Evolutionary conservation across 2,329 filamentous ascomycete genomes (phyloP).

Genomic region (Penicillium freii): DNA sequence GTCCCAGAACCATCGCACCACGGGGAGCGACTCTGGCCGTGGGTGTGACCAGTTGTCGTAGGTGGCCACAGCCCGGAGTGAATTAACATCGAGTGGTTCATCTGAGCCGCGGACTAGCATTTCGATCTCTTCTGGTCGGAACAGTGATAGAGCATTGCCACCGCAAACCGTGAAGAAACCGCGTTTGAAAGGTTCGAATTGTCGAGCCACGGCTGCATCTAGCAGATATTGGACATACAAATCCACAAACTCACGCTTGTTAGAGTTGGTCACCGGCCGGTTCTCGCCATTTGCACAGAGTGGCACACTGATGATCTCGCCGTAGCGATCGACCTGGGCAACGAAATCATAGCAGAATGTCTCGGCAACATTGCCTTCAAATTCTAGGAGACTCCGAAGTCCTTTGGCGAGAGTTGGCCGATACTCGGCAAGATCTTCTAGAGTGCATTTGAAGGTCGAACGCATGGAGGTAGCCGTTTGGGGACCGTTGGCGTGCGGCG

Average conservation of each 20-base stretch:
- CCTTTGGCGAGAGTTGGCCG: constrained; percentile 73
- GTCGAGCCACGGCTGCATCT: constrained; percentile 71
- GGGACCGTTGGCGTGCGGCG: constrained; percentile 60
- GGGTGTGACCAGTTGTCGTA: constrained; percentile 74
- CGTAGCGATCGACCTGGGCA: constrained; percentile 73
- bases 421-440: constrained; percentile 81
- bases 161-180: constrained; percentile 92
- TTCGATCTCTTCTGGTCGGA: constrained; percentile 88
- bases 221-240: constrained; percentile 78
- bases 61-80: constrained; percentile 70
- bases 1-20: constrained; percentile 85
- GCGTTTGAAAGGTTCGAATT: constrained; percentile 91
- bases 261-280: constrained; percentile 75
- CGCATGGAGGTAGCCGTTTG: constrained; percentile 55
- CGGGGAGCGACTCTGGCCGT: constrained; percentile 59
- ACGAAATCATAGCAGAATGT: constrained; percentile 82
- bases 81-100: constrained; percentile 73
- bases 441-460: constrained; percentile 65
- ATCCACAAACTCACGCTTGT: constrained; percentile 82
- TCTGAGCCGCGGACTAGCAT: constrained; percentile 81
- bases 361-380: constrained; percentile 76
- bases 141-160: constrained; percentile 81
- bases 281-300: constrained; percentile 72
- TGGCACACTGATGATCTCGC: constrained; percentile 62
- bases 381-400: constrained; percentile 73